These are phyloP conservation scores for Pseudogymnoascus sp. DNA, from an alignment of 2,329 filamentous ascomycete species.

Conservation along the genomic window DNA sequence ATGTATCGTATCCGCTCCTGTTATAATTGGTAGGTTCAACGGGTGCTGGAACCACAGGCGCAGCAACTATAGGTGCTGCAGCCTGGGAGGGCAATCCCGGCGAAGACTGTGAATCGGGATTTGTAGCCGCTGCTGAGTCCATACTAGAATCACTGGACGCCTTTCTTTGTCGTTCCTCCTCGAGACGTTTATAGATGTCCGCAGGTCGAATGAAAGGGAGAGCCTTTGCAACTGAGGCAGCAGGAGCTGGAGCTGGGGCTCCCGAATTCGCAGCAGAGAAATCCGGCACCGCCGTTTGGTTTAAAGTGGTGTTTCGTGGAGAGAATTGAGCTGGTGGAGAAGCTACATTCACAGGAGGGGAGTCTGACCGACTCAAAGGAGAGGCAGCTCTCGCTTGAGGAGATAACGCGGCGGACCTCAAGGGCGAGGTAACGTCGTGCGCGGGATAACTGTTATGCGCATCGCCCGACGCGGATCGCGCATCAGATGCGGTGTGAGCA, in stretches of 20 bases:
- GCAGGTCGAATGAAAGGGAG: constrained; percentile 61
- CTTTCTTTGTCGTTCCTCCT: constrained; percentile 53
- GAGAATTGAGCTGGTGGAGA: constrained; percentile 40
- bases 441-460: constrained; percentile 28
- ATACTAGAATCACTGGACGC: constrained; percentile 49
- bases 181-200: constrained; percentile 67
- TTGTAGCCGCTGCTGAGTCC: constrained; percentile 36
- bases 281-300: constrained; percentile 34
- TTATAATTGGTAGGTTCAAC: not conserved
- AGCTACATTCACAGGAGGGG: constrained; percentile 14
- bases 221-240: constrained; percentile 36
- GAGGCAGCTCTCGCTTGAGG: constrained; percentile 36
- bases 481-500: constrained; percentile 14
- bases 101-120: constrained; percentile 14
- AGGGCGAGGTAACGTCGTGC: constrained; percentile 42
- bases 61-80: not conserved
- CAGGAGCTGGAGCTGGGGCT: constrained; percentile 8
- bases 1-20: constrained; percentile 1
- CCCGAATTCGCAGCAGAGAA: constrained; percentile 24
- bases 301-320: constrained; percentile 53
- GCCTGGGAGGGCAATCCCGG: not conserved
- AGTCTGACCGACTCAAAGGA: not conserved
- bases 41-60: not conserved
- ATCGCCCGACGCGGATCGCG: constrained; percentile 15
- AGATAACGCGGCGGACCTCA: constrained; percentile 36